A percentile compares a stretch with the other conserved stretches of the same genome.
Evolutionary conservation across 306 rosid species (phyloP).

Genomic region (Oemleria cerasiformis): DNA sequence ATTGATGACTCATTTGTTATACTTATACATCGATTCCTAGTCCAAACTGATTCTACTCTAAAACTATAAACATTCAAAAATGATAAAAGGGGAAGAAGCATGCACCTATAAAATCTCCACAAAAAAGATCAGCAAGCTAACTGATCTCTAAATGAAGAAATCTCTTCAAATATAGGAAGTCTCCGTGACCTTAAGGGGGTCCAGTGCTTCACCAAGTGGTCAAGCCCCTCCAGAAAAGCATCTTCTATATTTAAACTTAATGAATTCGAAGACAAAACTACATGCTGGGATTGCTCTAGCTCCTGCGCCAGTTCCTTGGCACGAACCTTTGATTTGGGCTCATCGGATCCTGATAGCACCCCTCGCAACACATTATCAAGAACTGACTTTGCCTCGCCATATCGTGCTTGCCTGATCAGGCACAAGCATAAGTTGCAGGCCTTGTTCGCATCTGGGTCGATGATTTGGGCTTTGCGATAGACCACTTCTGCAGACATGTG

Average conservation of each 20-base stretch:
- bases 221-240: constrained; percentile 63
- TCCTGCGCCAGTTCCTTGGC: constrained; percentile 51
- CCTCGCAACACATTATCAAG: constrained; percentile 50
- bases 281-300: constrained; percentile 30
- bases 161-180: constrained; percentile 90
- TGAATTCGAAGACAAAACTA: constrained; percentile 8
- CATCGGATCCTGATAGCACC: constrained; percentile 49
- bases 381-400: constrained; percentile 43
- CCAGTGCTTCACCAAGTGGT: constrained; percentile 53
- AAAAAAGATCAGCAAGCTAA: constrained; percentile 56
- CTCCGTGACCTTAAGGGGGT: constrained; percentile 59
- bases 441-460: constrained; percentile 79
- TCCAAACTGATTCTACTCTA: not conserved
- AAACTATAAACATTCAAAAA: not conserved
- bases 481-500: constrained; percentile 70
- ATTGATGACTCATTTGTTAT: too few species aligned
- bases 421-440: constrained; percentile 79
- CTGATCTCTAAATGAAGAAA: constrained; percentile 72
- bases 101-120: not conserved
- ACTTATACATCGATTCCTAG: not conserved
- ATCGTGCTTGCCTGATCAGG: constrained; percentile 54
- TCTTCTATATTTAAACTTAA: constrained; percentile 45
- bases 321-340: constrained; percentile 47
- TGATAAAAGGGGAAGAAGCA: not conserved
- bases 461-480: constrained; percentile 69